Evolutionary conservation across 805 yeast genomes (phyloP).

Genomic region (Cyberlindnera saturnus): DNA sequence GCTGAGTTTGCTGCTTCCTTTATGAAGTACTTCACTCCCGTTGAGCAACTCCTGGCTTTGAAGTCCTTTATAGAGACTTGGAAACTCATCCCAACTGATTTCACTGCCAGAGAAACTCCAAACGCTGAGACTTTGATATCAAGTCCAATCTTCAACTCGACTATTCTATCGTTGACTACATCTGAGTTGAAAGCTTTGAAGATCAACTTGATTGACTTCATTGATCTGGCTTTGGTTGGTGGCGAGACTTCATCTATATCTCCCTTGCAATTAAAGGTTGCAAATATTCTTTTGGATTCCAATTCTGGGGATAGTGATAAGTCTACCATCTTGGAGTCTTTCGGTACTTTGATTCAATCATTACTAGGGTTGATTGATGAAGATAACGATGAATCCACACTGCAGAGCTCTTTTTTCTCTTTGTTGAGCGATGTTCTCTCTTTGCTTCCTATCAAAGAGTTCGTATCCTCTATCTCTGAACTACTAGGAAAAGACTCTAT

Average conservation of each 20-base stretch:
- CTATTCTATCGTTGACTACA: slow-evolving; percentile 43
- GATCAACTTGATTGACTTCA: slow-evolving; percentile 47
- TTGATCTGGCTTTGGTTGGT: slow-evolving; percentile 36
- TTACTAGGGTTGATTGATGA: slow-evolving; percentile 11
- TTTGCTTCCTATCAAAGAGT: slow-evolving; percentile 69
- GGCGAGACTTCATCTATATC: slow-evolving; percentile 35
- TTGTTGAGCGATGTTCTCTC: slow-evolving; percentile 59
- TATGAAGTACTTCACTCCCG: slow-evolving; percentile 58
- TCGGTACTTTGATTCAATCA: slow-evolving; percentile 17
- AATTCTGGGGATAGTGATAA: slow-evolving; percentile 11
- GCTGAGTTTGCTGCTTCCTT: slow-evolving; percentile 70
- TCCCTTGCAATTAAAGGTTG: slow-evolving; percentile 49
- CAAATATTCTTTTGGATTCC: slow-evolving; percentile 41
- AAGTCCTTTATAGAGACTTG: slow-evolving; percentile 45
- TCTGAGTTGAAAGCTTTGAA: slow-evolving; percentile 45
- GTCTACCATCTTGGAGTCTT: slow-evolving; percentile 8
- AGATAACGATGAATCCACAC: slow-evolving; percentile 20
- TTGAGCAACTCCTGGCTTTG: slow-evolving; percentile 59
- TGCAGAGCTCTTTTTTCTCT: neutral
- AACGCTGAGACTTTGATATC: slow-evolving; percentile 32
- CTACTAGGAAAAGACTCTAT: slow-evolving; percentile 28
- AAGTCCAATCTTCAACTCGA: slow-evolving; percentile 59
- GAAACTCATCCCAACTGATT: slow-evolving; percentile 35
- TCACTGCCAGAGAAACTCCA: slow-evolving; percentile 11
- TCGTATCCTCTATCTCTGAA: slow-evolving; percentile 54